A percentile compares a stretch with the other conserved stretches of the same genome.
Conservation (phyloP, 306 rosid genomes). For the Pueraria montana region DNA sequence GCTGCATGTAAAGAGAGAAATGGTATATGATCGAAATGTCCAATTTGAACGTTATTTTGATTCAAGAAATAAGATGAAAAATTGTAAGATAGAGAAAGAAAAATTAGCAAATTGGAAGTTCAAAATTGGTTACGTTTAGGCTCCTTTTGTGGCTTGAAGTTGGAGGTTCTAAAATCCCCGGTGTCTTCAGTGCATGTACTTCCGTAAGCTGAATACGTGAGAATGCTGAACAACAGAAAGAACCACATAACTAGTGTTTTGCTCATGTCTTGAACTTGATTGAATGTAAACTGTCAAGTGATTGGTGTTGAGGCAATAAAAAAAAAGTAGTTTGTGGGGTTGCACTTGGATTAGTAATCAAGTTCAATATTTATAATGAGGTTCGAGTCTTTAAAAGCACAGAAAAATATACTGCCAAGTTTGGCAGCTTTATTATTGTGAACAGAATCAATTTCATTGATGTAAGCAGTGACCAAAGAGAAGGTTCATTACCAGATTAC, state of each 20-base stretch:
- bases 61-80: slow-evolving; percentile 8
- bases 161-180: background rate
- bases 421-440: background rate
- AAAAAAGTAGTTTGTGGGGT: background rate
- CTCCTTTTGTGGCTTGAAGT: slow-evolving; percentile 40
- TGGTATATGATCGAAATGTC: background rate
- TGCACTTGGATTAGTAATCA: slow-evolving; percentile 2
- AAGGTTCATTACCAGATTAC: background rate
- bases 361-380: slow-evolving; percentile 36
- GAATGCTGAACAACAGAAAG: slow-evolving; percentile 51
- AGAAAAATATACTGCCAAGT: background rate
- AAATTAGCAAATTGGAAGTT: background rate
- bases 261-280: slow-evolving; percentile 36
- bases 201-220: slow-evolving; percentile 45
- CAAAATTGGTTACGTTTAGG: slow-evolving; percentile 49
- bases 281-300: background rate
- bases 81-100: background rate
- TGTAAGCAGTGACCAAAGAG: background rate
- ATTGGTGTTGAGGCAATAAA: background rate
- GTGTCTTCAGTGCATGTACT: slow-evolving; percentile 8
- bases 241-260: slow-evolving; percentile 27
- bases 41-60: background rate
- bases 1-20: slow-evolving; percentile 46
- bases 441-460: background rate
- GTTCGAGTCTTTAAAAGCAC: background rate